Percentiles rank a stretch among this genome's conserved stretches.
Evolutionary conservation across 305 asterid genomes (phyloP).

Genomic region (Fraxinus floribunda): DNA sequence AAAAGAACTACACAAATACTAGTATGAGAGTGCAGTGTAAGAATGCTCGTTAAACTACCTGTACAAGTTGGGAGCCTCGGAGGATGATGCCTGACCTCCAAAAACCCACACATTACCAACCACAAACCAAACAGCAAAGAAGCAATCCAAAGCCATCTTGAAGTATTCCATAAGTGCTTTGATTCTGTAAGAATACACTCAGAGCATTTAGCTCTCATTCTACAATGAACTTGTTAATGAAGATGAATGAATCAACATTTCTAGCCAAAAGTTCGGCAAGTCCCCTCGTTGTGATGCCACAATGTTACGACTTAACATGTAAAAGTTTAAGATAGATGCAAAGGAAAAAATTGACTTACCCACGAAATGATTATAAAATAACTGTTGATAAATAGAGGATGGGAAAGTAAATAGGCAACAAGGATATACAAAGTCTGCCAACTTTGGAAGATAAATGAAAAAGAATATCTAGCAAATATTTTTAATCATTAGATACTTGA

Average conservation of each 20-base stretch:
- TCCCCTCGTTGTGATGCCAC: background rate
- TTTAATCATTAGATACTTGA: background rate
- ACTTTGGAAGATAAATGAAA: background rate
- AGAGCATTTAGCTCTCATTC: conserved; percentile 14
- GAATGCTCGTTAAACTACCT: conserved; percentile 44
- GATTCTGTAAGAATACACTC: conserved; percentile 50
- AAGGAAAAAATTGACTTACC: background rate
- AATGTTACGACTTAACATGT: background rate
- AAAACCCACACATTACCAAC: conserved; percentile 94
- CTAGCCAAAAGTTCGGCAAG: conserved; percentile 4
- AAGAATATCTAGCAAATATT: background rate
- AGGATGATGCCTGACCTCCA: conserved; percentile 79
- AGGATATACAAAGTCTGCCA: background rate
- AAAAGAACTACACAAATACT: background rate
- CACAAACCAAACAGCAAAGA: conserved; percentile 98
- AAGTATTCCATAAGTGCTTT: conserved; percentile 65
- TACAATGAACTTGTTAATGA: background rate
- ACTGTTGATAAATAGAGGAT: background rate
- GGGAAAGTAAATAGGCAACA: background rate
- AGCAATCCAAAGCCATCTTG: conserved; percentile 95
- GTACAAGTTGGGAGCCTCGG: conserved; percentile 88
- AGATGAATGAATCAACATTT: background rate
- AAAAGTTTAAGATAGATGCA: background rate
- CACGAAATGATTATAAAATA: background rate
- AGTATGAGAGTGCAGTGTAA: background rate